Conservation (phyloP, 306 rosid genomes). For the Cicer arietinum region DNA sequence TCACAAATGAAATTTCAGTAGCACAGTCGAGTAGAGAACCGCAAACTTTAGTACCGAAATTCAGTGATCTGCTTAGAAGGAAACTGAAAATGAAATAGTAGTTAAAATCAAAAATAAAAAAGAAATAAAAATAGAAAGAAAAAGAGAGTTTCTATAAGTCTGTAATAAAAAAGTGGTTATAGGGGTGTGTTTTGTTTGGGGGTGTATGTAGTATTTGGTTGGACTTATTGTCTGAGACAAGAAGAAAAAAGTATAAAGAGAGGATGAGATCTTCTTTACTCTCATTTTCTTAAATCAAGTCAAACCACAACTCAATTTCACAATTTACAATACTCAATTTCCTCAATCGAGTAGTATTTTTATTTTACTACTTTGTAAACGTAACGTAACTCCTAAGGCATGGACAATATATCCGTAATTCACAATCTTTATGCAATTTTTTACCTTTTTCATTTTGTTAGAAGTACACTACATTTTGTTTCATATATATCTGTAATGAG, state of each 20-base stretch:
- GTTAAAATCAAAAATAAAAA: background rate
- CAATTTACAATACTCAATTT: background rate
- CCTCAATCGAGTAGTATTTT: background rate
- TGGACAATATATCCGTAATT: slow-evolving; percentile 21
- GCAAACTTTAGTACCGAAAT: background rate
- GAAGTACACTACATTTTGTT: too few species aligned
- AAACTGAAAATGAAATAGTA: slow-evolving; percentile 31
- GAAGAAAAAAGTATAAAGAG: slow-evolving; percentile 49
- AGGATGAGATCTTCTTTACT: slow-evolving; percentile 58
- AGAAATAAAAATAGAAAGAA: background rate
- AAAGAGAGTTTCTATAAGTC: background rate
- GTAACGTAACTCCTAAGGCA: slow-evolving; percentile 44
- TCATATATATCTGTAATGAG: too few species aligned
- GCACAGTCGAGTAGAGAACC: background rate
- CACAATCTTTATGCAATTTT: slow-evolving; percentile 16
- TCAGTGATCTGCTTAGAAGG: slow-evolving; percentile 38
- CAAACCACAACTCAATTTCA: slow-evolving; percentile 47
- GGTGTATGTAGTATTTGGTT: slow-evolving; percentile 33
- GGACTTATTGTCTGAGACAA: slow-evolving; percentile 57
- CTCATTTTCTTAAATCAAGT: slow-evolving; percentile 44
- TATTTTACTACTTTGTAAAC: background rate
- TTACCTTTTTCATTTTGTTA: slow-evolving; percentile 35
- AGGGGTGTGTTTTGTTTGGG: background rate
- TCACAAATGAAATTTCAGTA: background rate
- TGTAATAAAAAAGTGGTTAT: background rate